Evolutionary conservation across 306 rosid species (phyloP), one percentile per base, ranked within the genome.

Genomic region (Pachyrhizus erosus): DNA sequence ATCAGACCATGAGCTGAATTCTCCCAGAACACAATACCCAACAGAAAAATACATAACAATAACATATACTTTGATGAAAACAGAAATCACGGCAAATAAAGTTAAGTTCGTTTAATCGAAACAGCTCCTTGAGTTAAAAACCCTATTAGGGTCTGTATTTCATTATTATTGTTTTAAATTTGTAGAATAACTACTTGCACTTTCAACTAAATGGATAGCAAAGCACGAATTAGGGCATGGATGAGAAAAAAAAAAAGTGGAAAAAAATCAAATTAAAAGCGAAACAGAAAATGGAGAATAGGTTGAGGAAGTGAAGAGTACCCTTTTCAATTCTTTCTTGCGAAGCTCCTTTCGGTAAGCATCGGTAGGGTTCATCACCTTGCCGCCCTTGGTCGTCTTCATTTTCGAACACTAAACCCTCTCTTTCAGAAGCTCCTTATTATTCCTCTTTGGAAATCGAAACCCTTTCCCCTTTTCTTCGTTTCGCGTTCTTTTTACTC

Each of bases 311-410:
- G 78, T 55, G 34, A 67, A 68, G 17, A 62, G 42, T 88, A 93
- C 97, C 94, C 98, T 82, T 84, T 94, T 94, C 90, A 94, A 89
- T 84, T 91, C 97, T 89, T 91, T 94, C 87, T 94, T 94, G 27
- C 98, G 95, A 84, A 94, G 90, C 94, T 91, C 98, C 94, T 94
- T 94, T 2, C 98, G 92, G 61, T 91, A 93, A 48, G 97, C 95
- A 86, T 94, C 97, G 81, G 98, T 91, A 70, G 98, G 97, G 91
- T 94, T 92, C 98, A 94, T 94, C 12, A 89, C 97, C 89, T 94
- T 94, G 83, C 97, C 98, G 2, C 98, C 97, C 82, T 94, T 94
- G 45, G 97, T 94, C 62, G 98, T 94, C 95, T 94, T 94, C 98
- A 93, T 94, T 20, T 73, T 90, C 2, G 18, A 69, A 86, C 9